Conservation (phyloP, 495 filamentous ascomycete species). For the Xylaria venustula region DNA sequence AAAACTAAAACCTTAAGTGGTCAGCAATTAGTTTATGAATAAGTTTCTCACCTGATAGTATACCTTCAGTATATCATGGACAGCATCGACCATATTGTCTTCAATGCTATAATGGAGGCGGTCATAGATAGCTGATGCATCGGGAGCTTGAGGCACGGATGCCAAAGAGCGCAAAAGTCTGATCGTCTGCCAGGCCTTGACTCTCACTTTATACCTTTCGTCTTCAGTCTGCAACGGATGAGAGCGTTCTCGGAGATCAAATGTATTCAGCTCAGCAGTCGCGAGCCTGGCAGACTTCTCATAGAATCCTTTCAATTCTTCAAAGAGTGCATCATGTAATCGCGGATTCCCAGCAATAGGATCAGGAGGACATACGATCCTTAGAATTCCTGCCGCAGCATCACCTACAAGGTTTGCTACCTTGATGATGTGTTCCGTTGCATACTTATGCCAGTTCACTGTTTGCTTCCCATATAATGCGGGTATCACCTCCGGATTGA, state of each 20-base stretch:
- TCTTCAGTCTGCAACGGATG: constrained; percentile 23
- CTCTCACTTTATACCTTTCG: constrained; percentile 11
- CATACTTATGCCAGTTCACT: constrained; percentile 16
- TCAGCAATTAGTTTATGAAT: too few relatives aligned
- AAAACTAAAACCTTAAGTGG: background rate
- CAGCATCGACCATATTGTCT: constrained; percentile 35
- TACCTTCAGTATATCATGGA: constrained; percentile 40
- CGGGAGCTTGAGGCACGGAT: background rate
- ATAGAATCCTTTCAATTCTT: background rate
- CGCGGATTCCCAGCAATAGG: background rate
- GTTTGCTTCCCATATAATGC: background rate
- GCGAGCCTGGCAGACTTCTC: background rate
- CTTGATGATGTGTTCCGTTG: constrained; percentile 33
- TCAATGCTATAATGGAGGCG: constrained; percentile 26
- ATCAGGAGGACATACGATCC: background rate
- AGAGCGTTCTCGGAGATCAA: background rate
- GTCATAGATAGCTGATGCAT: background rate
- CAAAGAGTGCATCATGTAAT: background rate
- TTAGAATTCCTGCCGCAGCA: background rate
- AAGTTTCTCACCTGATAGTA: constrained; percentile 43
- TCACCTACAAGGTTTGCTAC: constrained; percentile 7
- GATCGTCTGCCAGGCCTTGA: constrained; percentile 12
- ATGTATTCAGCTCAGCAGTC: background rate
- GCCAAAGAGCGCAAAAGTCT: constrained; percentile 1
- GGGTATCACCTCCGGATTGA: background rate